Percentiles rank a stretch among this genome's conserved stretches.
Conservation (phyloP, 345 rosid genomes). For the Heritiera fomes region DNA sequence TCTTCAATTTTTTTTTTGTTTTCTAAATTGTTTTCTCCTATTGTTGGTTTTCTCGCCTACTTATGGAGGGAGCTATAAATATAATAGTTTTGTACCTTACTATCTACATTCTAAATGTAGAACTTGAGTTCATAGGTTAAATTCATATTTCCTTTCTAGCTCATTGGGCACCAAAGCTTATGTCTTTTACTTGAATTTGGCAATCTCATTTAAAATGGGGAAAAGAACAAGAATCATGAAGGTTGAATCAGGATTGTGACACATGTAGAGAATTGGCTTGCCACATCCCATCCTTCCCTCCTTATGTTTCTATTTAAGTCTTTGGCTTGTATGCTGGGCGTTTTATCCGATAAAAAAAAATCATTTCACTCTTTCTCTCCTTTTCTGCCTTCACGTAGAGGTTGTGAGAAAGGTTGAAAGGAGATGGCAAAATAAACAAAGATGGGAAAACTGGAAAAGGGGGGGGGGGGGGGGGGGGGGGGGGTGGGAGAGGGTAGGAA, state of each 20-base stretch:
- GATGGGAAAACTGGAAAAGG: background rate
- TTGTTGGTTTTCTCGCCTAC: background rate
- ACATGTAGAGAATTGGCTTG: background rate
- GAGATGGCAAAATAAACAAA: no score
- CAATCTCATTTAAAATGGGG: no score
- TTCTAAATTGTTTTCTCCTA: background rate
- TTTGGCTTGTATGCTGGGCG: no score
- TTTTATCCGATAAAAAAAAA: no score
- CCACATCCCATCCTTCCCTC: background rate
- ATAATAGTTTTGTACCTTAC: background rate
- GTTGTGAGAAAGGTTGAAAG: background rate
- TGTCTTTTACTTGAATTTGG: background rate
- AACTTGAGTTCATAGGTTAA: conserved; percentile 1
- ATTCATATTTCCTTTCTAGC: background rate
- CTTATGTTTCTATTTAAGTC: background rate
- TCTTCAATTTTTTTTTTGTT: background rate
- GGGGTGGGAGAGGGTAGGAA: background rate
- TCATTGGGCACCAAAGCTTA: background rate
- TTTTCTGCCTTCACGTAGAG: background rate
- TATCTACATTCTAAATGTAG: no score
- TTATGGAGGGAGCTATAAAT: background rate
- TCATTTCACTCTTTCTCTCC: background rate
- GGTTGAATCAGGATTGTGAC: background rate
- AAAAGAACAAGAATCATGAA: background rate
- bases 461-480: background rate